Base-by-base conservation (phyloP, 768 basidiomycete species). In the Podaxis sp. region DNA sequence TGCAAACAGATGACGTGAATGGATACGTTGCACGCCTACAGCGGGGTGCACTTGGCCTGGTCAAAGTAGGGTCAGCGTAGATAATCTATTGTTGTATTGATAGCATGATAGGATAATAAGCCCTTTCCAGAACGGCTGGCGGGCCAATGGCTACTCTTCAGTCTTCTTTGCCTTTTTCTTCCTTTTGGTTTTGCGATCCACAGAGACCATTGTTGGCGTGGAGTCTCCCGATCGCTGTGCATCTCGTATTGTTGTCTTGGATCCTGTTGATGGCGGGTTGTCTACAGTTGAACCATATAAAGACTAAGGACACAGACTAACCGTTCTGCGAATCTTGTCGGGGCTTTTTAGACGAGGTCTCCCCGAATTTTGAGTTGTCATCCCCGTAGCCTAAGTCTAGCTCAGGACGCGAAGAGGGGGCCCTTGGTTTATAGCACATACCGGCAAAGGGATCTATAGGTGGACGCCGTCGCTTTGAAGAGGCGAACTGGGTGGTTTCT, bases 381-480 rank as follows among this genome's bases (percentile, higher is more conserved):
- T 79, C 78, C 24, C 73, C 76, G 55, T 77, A 77, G 4, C 78
- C 80, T 79, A 60, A 28, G 28, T 13, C 56, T 36, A 30, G 8
- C 50, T 56, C 8, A 52, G 22, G 49, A 40, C 37, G 38, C 22
- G 52, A 50, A 53, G 58, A 52, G 15, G 22, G 3, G 40, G 30
- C 20, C 4, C 61, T 59, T 20, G 37, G 17, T 58, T 71, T 8
- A 20, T 20, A 20, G 4, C 20, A 22, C 44, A 22, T 68, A 87
- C 90, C 89, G 62, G 86, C 82, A 66, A 91, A 91, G 4, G 87
- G 86, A 73, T 91, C 89, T 30, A 88, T 69, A 0, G 72, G 74
- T 30, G 81, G 78, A 66, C 87, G 78, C 71, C 82, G 80, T 33
- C 84, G 81, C 70, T 83, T 85, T 69, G 52, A 49, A 12, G 62